Evolutionary conservation across 164 flowering plant species (phyloP), one percentile per base, ranked within the genome.

Genomic region (Taxillus chinensis): DNA sequence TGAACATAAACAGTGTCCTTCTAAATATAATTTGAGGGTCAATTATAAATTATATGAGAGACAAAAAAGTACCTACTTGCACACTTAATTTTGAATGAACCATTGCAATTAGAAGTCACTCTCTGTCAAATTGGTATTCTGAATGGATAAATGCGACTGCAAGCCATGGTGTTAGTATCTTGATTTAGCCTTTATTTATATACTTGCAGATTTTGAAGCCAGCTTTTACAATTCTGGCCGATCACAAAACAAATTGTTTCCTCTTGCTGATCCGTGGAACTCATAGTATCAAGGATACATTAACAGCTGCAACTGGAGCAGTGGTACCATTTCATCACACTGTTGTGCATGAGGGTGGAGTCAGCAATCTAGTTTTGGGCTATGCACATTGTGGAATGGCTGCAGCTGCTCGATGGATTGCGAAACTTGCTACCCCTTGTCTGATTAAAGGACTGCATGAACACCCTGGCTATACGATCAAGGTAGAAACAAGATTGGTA

Each of bases 321-420:
- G 87, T 92, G 51, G 98, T 90, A 42, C 98, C 98, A 43, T 92
- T 92, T 63, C 98, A 92, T 79, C 98, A 92, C 68, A 71, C 85
- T 45, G 84, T 92, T 70, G 90, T 92, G 51, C 69, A 77, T 77
- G 95, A 85, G 61, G 96, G 96, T 62, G 98, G 98, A 58, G 89
- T 92, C 12, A 88, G 85, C 73, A 74, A 88, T 67, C 75, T 90
- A 70, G 92, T 90, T 69, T 74, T 92, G 69, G 98, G 98, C 39
- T 90, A 92, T 80, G 98, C 98, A 41, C 98, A 92, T 74, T 82
- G 98, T 74, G 98, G 98, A 61, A 90, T 92, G 97, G 95, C 90
- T 66, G 98, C 98, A 62, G 98, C 98, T 83, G 92, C 98, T 62
- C 78, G 96, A 17, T 92, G 98, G 97, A 92, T 88, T 78, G 88